Base-by-base conservation (phyloP, 2,329 filamentous ascomycete species). In the Cryphonectria parasitica region DNA sequence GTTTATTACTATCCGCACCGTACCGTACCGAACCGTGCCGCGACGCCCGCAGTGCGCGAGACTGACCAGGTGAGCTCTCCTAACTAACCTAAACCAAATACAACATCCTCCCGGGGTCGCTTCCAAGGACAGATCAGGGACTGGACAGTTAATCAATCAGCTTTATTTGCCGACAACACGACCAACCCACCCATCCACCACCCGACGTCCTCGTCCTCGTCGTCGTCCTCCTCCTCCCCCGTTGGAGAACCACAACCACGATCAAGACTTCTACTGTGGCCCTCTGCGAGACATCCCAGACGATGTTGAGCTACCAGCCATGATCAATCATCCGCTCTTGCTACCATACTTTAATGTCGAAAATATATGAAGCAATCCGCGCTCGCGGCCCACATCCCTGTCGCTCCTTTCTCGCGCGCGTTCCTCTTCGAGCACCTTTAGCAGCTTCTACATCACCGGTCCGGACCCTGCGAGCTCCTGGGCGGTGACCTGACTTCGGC, bases 361-460 rank as follows among this genome's bases (percentile, higher is more conserved):
- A 77, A 74, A 76, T 77, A 78, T 77, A 80, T 81, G 80, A 81
- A 78, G 80, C 78, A 78, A 76, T 75, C 74, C 77, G 76, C 76
- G 71, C 76, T 77, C 76, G 68, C 77, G 75, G 73, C 75, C 75
- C 77, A 75, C 69, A 67, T 56, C 63, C 58, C 68, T 66, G 68
- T 68, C 71, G 54, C 76, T 73, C 69, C 75, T 43, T 69, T 69
- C 25, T 52, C 61, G 60, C 77, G 76, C 77, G 77, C 77, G 73
- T 74, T 71, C 74, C 77, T 76, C 75, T 64, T 58, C 66, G 45
- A 58, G 54, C 31, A 60, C 66, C 66, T 31, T 41, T 39, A 41
- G 28, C 31, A 63, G 28, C 64, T 41, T 22, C 41, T n/a, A 54
- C 58, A 19, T 15, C 54, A 56, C 19, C 58, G 7, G 15, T 25